phyloP scores from a whole-genome alignment of 139 green algal species.

The Desmodesmus armatus region DNA sequence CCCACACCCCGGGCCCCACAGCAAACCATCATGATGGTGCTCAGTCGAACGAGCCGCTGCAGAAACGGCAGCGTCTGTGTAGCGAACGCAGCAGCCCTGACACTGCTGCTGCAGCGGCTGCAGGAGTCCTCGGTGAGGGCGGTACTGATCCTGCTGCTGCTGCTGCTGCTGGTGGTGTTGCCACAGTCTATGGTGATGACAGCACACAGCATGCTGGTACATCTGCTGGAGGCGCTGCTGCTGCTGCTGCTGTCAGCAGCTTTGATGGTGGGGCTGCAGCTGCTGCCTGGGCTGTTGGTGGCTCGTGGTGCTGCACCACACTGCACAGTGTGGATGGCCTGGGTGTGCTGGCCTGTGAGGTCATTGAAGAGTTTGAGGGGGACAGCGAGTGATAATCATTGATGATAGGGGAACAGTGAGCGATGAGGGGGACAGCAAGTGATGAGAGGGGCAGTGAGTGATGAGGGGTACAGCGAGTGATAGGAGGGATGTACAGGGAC shows the following conservation, averaged over 20 bases:
- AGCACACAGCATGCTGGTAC: not conserved
- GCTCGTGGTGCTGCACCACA: not conserved
- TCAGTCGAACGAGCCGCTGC: no score
- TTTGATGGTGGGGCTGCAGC: not conserved
- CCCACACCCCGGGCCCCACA: no score
- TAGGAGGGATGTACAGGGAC: no score
- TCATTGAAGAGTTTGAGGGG: constrained; percentile 19
- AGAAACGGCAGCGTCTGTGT: no score
- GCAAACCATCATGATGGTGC: no score
- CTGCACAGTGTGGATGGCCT: not conserved
- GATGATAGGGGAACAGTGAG: constrained; percentile 57
- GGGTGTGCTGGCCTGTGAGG: constrained; percentile 13
- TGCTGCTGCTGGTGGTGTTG: not conserved
- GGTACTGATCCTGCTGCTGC: not conserved
- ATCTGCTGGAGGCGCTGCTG: constrained; percentile 12
- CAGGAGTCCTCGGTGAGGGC: not conserved
- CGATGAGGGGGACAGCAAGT: constrained; percentile 53
- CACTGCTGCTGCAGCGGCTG: not conserved
- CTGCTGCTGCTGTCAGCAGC: not conserved
- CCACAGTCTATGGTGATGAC: not conserved
- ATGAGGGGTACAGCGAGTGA: no score
- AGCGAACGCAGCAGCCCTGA: no score
- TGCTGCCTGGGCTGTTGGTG: constrained; percentile 7
- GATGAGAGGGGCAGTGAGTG: no score
- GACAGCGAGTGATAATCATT: no score